phyloP scores from a whole-genome alignment of 108 stramenopile species.

The Skeletonema marinoi region DNA sequence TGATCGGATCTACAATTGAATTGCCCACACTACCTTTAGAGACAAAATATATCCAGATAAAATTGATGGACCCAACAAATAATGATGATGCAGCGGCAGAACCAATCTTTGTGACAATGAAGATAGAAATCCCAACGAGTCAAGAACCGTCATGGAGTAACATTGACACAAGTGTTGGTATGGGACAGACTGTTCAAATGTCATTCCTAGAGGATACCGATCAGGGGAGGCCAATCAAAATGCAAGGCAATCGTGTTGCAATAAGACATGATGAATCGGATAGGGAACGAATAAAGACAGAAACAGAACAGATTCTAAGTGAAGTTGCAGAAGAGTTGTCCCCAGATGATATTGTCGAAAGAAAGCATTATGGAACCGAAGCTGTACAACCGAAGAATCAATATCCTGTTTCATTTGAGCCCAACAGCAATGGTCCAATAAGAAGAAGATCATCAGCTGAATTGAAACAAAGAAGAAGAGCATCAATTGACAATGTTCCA shows the following conservation, averaged over 20 bases:
- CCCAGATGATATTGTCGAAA: not conserved
- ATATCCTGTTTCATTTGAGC: not conserved
- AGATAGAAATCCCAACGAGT: not conserved
- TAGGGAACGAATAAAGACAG: not conserved
- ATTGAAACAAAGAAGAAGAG: not conserved
- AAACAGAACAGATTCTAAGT: not conserved
- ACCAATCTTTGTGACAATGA: not conserved
- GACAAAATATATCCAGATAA: not conserved
- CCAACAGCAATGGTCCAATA: not conserved
- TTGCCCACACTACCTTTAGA: not conserved
- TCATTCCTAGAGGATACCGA: not conserved
- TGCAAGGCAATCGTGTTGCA: not conserved
- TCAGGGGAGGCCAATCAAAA: not conserved
- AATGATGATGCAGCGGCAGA: not conserved
- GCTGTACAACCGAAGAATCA: not conserved
- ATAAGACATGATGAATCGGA: not conserved
- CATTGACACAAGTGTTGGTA: not conserved
- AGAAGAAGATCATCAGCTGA: not conserved
- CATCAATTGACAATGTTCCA: too few relatives aligned
- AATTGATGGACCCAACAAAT: not conserved
- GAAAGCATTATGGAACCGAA: not conserved
- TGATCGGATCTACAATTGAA: conserved; percentile 1
- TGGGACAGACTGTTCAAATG: not conserved
- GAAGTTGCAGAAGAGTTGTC: not conserved
- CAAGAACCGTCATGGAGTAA: not conserved